These are phyloP conservation scores for Bimuria novae-zelandiae DNA, from an alignment of 2,329 filamentous ascomycete species.

Conservation along the genomic window DNA sequence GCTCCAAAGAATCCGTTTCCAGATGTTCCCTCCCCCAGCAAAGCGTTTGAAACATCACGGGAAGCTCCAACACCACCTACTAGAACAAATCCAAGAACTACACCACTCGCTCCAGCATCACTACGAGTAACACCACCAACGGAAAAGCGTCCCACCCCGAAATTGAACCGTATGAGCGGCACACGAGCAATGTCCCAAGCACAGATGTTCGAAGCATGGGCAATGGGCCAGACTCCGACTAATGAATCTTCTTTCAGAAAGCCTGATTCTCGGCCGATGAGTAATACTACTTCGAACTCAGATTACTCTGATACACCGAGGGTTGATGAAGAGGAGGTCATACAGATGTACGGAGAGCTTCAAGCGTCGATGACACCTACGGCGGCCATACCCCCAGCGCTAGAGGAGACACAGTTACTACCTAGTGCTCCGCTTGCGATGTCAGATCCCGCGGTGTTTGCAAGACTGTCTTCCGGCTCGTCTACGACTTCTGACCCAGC, in stretches of 20 bases:
- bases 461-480: not conserved
- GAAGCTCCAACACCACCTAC: not conserved
- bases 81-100: not conserved
- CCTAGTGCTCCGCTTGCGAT: not conserved
- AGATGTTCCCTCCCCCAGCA: not conserved
- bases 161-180: conserved; percentile 31
- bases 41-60: not conserved
- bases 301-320: conserved; percentile 18
- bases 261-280: conserved; percentile 17
- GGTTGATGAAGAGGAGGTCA: conserved; percentile 6
- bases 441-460: conserved; percentile 8
- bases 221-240: conserved; percentile 20
- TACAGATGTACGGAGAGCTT: conserved; percentile 10
- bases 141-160: conserved; percentile 27
- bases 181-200: conserved; percentile 34
- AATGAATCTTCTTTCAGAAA: conserved; percentile 1
- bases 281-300: conserved; percentile 17
- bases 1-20: not conserved
- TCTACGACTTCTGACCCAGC: conserved; percentile 4
- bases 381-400: not conserved
- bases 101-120: not conserved
- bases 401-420: not conserved
- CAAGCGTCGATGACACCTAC: too few species aligned
- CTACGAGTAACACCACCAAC: conserved; percentile 1
- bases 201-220: conserved; percentile 37